These are phyloP conservation scores for Thielaviopsis populi DNA, from an alignment of 2,329 filamentous ascomycete species.

Conservation along the genomic window DNA sequence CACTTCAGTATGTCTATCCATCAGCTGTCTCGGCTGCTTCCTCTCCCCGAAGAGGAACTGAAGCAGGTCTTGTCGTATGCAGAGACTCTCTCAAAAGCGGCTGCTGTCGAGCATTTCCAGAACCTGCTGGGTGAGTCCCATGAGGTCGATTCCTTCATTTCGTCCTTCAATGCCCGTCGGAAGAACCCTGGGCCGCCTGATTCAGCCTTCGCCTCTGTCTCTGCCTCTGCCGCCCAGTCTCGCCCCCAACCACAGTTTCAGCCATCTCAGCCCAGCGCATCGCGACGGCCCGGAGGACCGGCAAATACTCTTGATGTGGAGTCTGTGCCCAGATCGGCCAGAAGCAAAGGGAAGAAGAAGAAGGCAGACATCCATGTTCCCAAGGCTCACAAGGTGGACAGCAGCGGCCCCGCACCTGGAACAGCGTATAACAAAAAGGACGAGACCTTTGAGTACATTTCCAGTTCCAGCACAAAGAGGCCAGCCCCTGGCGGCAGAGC, in stretches of 20 bases:
- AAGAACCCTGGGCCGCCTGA: constrained; percentile 27
- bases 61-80: constrained; percentile 75
- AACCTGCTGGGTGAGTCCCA: constrained; percentile 79
- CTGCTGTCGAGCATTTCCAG: constrained; percentile 70
- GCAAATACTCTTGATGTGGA: constrained; percentile 22
- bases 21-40: constrained; percentile 65
- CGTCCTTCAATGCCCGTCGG: constrained; percentile 60
- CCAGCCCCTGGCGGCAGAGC: not conserved
- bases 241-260: constrained; percentile 18
- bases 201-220: constrained; percentile 15
- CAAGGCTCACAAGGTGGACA: constrained; percentile 46
- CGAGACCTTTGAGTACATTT: constrained; percentile 57
- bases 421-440: constrained; percentile 61
- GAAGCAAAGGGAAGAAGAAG: constrained; percentile 38
- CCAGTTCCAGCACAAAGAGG: constrained; percentile 24
- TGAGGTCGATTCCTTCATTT: constrained; percentile 59
- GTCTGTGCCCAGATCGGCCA: constrained; percentile 34
- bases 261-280: not conserved
- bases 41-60: constrained; percentile 71
- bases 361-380: constrained; percentile 49
- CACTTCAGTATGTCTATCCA: constrained; percentile 35
- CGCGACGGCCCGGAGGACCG: constrained; percentile 8
- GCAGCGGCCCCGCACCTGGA: constrained; percentile 48
- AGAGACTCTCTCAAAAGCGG: constrained; percentile 56
- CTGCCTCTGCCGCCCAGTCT: constrained; percentile 18